Evolutionary conservation across 1,284 basidiomycete species (phyloP), one percentile per base, ranked within the genome.

Genomic region (Apiotrichum siamense): DNA sequence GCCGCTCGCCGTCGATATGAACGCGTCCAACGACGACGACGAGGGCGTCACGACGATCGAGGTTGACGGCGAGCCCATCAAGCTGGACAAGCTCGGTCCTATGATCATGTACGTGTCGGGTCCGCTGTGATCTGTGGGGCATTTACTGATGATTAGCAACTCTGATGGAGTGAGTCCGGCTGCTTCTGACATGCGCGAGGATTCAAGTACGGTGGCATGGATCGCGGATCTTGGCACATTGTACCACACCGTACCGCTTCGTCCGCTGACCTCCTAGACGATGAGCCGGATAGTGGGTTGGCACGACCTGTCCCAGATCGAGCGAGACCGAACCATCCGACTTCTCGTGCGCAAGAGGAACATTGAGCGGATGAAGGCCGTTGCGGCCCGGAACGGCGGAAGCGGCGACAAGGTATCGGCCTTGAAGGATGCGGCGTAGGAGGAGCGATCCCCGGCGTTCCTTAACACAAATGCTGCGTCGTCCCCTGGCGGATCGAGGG

Each of bases 311-410:
- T 58, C 62, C 21, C 54, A 65, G 7, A 55, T 67, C 33, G 74
- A 75, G 54, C 66, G 65, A 41, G 69, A 75, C 47, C 63, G 73
- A 4, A 72, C 71, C 10, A 62, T 75, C 15, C 54, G 74, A 18
- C 54, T 75, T 25, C 57, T 75, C 18, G 69, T 74, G 20, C 73
- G 73, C 65, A 73, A 74, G 55, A 60, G 74, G 12, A 75, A 75
- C 55, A 52, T 71, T 25, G 66, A 68, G 20, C 56, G 72, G 21
- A 49, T 74, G 44, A 59, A 65, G 29, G 63, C 66, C 51, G 54
- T 72, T 27, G 55, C 50, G 36, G 47, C 47, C 26, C 47, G 38
- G 23, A 32, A 37, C 23, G 41, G 44, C 6, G 54, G 38, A 3
- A 47, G 26, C 17, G 49, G 45, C 35, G 50, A 57, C 21, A 37